phyloP scores from a whole-genome alignment of 2,329 filamentous ascomycete genomes.

The Canariomyces notabilis region DNA sequence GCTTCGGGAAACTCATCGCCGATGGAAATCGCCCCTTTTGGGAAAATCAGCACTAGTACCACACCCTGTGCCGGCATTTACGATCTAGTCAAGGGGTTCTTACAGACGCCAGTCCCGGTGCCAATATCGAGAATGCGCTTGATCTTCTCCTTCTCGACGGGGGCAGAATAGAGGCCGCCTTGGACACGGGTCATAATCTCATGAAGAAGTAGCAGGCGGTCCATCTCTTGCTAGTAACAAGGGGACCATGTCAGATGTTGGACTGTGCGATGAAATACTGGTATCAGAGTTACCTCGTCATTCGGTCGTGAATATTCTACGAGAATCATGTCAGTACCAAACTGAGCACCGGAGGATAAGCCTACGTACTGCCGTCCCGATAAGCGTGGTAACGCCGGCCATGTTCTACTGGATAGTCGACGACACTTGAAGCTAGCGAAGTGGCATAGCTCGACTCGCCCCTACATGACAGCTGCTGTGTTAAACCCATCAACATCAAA shows the following conservation, averaged over 20 bases:
- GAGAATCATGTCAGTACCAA: neutral
- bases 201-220: slow-evolving; percentile 27
- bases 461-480: neutral
- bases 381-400: slow-evolving; percentile 33
- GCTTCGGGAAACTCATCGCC: slow-evolving; percentile 29
- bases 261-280: slow-evolving; percentile 9
- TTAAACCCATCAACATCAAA: neutral
- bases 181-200: slow-evolving; percentile 13
- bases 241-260: neutral
- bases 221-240: slow-evolving; percentile 27
- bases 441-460: neutral
- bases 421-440: slow-evolving; percentile 21
- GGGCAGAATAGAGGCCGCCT: slow-evolving; percentile 28
- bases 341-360: too few species aligned
- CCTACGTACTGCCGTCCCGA: slow-evolving; percentile 25
- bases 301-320: slow-evolving; percentile 26
- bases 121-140: slow-evolving; percentile 40
- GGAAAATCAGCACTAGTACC: neutral
- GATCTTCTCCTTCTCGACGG: slow-evolving; percentile 28
- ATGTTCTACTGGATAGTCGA: slow-evolving; percentile 29
- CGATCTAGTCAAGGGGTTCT: neutral
- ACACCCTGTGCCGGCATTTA: neutral
- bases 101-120: slow-evolving; percentile 40
- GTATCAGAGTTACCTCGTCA: slow-evolving; percentile 20
- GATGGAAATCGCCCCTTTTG: slow-evolving; percentile 34